phyloP scores from a whole-genome alignment of 208 protist genomes.

The Strigomonas culicis region DNA sequence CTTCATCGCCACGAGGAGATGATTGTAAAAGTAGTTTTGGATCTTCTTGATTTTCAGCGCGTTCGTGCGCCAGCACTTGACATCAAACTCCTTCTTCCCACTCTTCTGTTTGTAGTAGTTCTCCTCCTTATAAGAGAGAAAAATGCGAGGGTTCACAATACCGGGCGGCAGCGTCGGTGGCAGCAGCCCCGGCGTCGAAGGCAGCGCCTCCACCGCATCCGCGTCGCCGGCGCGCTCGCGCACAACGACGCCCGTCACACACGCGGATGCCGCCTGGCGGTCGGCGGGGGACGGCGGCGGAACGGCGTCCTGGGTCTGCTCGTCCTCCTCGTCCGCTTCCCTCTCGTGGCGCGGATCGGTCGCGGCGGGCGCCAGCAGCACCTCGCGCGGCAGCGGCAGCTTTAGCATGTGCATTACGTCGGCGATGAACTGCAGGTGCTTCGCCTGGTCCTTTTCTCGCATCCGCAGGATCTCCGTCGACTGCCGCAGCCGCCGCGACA shows the following conservation, averaged over 20 bases:
- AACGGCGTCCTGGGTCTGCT: conserved; percentile 1
- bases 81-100: conserved; percentile 57
- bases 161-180: conserved; percentile 37
- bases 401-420: conserved; percentile 67
- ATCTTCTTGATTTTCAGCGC: conserved; percentile 54
- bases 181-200: not conserved
- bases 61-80: conserved; percentile 37
- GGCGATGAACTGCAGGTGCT: conserved; percentile 80
- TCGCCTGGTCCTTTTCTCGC: conserved; percentile 43
- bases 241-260: not conserved
- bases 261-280: no score
- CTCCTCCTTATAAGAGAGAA: conserved; percentile 44
- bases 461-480: conserved; percentile 46
- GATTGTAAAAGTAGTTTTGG: conserved; percentile 65
- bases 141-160: conserved; percentile 60
- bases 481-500: conserved; percentile 41
- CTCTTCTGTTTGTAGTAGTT: conserved; percentile 70
- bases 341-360: not conserved
- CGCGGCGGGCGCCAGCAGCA: conserved; percentile 23
- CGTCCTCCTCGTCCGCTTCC: not conserved
- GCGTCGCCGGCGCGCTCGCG: not conserved
- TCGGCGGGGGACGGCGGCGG: not conserved
- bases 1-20: conserved; percentile 60
- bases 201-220: conserved; percentile 11
- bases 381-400: conserved; percentile 55